phyloP scores from a whole-genome alignment of 371 early-diverging fungal genomes.

The Actinomucor elegans region DNA sequence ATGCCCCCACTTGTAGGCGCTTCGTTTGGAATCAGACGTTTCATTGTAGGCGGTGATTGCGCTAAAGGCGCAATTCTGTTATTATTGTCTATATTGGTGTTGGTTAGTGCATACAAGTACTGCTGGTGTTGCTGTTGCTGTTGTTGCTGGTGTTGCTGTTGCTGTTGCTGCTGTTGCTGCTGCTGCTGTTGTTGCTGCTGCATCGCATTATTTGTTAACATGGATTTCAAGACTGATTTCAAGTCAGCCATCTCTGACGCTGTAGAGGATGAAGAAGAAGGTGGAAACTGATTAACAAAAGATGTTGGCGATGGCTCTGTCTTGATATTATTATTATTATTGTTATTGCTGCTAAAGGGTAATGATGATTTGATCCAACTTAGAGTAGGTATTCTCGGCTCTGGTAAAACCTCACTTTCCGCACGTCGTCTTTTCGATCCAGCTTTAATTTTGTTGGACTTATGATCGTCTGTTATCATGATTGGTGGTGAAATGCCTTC shows the following conservation, averaged over 20 bases:
- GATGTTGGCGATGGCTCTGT: conserved; percentile 1
- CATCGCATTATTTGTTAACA: background rate
- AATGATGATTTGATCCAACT: conserved; percentile 18
- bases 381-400: conserved; percentile 1
- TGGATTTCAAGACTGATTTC: conserved; percentile 4
- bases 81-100: background rate
- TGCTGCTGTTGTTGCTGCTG: conserved; percentile 4
- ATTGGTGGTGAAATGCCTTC: conserved; percentile 89
- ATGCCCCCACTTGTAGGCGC: conserved; percentile 85
- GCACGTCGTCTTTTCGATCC: conserved; percentile 49
- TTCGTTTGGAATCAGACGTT: conserved; percentile 70
- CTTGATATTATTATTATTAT: background rate
- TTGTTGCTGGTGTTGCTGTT: conserved; percentile 4
- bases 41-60: conserved; percentile 26
- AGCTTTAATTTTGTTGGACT: conserved; percentile 71
- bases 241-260: conserved; percentile 1
- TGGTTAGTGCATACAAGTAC: conserved; percentile 8
- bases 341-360: conserved; percentile 3
- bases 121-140: background rate
- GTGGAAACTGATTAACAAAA: background rate
- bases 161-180: conserved; percentile 8
- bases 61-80: background rate
- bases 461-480: conserved; percentile 97
- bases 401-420: conserved; percentile 30
- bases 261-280: background rate